Evolutionary conservation across 2,329 filamentous ascomycete genomes (phyloP), one percentile per base, ranked within the genome.

Genomic region (Ceratocystis diversiconidia): DNA sequence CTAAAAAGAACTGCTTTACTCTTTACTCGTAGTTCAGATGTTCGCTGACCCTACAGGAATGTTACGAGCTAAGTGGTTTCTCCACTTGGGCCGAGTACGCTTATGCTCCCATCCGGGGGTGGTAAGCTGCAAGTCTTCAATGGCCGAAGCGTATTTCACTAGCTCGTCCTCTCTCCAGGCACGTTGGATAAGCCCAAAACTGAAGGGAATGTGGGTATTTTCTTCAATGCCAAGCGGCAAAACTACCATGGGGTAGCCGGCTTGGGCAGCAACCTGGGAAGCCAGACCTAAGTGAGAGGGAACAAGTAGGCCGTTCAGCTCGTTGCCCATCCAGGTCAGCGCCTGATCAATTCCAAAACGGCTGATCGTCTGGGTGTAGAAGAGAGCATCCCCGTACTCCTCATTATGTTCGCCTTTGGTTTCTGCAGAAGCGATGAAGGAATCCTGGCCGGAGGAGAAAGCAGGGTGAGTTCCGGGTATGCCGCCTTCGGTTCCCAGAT

Each of bases 221-320:
- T 72, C 74, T 69, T 81, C 77, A 5, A 83, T 75, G 0, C 85
- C 85, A 0, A 80, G 84, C 0, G 88, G 88, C 0, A 91, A 72
- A 0, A 86, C 89, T 62, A 90, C 78, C 71, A 88, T 79, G 0
- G 87, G 88, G 71, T 90, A 91, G 0, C 87, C 86, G 4, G 88
- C 88, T 74, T 90, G 86, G 0, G 88, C 88, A 0, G 86, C 85
- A 67, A 89, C 81, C 73, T 89, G 84, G 68, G 84, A 83, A 3
- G 82, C 82, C 72, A 88, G 85, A 0, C 80, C 87, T 2, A 87
- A 84, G 70, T 87, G 83, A 0, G 86, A 79, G 4, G 87, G 87
- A 0, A 89, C 85, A 1, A 92, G 77, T 1, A 91, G 76, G 1
- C 81, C 87, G 65, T 84, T 79, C 1, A 90, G 75, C 25, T 74